phyloP scores from a whole-genome alignment of 495 filamentous ascomycete species.

The Tuber umbilicatum region DNA sequence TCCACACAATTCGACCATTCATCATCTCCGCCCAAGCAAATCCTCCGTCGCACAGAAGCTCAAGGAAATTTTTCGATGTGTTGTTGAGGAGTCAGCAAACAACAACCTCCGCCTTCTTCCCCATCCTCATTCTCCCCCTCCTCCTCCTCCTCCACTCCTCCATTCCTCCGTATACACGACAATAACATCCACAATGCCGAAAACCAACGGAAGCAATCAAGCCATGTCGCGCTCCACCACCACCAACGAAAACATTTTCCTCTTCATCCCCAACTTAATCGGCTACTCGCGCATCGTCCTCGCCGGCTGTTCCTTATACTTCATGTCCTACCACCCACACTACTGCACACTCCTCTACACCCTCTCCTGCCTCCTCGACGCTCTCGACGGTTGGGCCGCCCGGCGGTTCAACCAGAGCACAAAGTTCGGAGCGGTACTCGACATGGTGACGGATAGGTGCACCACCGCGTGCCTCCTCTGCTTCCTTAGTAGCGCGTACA shows the following conservation, averaged over 20 bases:
- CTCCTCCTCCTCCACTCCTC: too few species aligned
- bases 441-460: conserved; percentile 96
- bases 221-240: neutral
- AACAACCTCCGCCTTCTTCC: neutral
- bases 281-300: conserved; percentile 86
- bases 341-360: conserved; percentile 88
- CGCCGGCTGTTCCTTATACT: conserved; percentile 87
- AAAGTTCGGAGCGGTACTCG: conserved; percentile 87
- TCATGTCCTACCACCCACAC: conserved; percentile 94
- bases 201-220: neutral
- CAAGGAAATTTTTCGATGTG: neutral
- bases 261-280: conserved; percentile 90
- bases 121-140: neutral
- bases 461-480: conserved; percentile 90
- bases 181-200: neutral
- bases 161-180: neutral
- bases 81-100: neutral
- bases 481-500: conserved; percentile 85
- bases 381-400: conserved; percentile 84
- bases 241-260: conserved; percentile 72
- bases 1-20: neutral
- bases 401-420: conserved; percentile 83
- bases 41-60: neutral
- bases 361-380: conserved; percentile 87
- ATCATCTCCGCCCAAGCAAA: neutral